These are phyloP conservation scores for Cercospora zeina DNA, from an alignment of 2,329 filamentous ascomycete genomes.

Conservation along the genomic window DNA sequence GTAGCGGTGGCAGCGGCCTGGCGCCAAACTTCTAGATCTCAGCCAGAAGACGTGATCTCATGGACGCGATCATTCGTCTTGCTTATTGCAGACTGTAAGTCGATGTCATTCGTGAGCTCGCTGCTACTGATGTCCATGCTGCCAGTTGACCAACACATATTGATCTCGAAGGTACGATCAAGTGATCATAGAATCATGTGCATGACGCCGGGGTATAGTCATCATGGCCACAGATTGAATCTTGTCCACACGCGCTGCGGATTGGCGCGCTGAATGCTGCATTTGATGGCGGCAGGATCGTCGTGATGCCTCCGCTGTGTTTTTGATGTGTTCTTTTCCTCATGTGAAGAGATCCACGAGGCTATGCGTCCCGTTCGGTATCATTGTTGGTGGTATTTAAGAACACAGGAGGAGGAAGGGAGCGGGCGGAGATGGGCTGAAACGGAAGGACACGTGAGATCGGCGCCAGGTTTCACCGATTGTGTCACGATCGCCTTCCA, in stretches of 20 bases:
- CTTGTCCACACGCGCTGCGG: not conserved
- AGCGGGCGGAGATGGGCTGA: not conserved
- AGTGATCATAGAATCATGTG: not conserved
- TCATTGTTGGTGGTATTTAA: not conserved
- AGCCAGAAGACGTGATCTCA: not conserved
- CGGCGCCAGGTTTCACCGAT: constrained; percentile 10
- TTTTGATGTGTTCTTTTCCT: not conserved
- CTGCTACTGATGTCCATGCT: not conserved
- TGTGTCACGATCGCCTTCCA: not conserved
- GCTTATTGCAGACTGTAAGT: not conserved
- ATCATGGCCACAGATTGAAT: not conserved
- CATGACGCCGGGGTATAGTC: not conserved
- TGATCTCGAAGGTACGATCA: not conserved
- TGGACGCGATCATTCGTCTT: not conserved
- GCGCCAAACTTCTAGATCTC: not conserved
- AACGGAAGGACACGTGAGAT: constrained; percentile 7
- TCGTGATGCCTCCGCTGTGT: not conserved
- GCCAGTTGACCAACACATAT: not conserved
- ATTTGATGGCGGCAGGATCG: not conserved
- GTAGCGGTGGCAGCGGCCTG: not conserved
- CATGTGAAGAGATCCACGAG: not conserved
- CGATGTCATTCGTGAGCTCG: constrained; percentile 2
- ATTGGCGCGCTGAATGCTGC: not conserved
- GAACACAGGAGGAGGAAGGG: not conserved
- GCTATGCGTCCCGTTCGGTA: not conserved